phyloP scores from a whole-genome alignment of 371 early-diverging fungal species.

The Lichtheimia ramosa region DNA sequence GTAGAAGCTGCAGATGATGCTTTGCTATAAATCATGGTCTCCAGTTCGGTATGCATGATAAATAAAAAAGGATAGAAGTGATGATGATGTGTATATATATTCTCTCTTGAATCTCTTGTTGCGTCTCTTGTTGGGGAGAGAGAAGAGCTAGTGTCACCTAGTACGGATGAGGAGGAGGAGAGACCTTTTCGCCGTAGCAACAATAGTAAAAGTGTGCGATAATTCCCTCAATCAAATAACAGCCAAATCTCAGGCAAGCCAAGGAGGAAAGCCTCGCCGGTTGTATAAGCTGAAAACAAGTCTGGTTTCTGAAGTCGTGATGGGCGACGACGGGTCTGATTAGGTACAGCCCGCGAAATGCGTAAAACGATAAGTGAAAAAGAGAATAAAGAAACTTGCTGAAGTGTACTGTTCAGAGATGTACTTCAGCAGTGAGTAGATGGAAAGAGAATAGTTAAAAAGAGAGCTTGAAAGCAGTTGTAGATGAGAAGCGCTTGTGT shows the following conservation, averaged over 20 bases:
- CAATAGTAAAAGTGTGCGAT: background rate
- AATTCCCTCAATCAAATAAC: background rate
- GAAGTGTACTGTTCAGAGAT: conserved; percentile 1
- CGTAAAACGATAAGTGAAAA: conserved; percentile 3
- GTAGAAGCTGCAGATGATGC: too few relatives aligned
- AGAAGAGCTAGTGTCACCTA: conserved; percentile 21
- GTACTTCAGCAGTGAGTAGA: conserved; percentile 2
- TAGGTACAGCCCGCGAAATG: conserved; percentile 50
- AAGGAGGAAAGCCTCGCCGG: conserved; percentile 69
- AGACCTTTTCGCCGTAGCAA: background rate
- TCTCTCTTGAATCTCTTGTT: background rate
- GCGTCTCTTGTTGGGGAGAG: conserved; percentile 16
- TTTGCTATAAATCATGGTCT: conserved; percentile 14
- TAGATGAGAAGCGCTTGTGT: background rate
- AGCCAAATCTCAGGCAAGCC: conserved; percentile 49
- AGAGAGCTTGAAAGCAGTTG: background rate
- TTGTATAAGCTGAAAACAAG: conserved; percentile 62
- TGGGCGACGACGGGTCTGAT: conserved; percentile 57
- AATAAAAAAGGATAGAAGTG: background rate
- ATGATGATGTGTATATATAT: too few relatives aligned
- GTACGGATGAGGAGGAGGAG: background rate
- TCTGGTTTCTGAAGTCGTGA: conserved; percentile 71
- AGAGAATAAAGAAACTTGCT: background rate
- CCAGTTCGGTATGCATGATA: conserved; percentile 37
- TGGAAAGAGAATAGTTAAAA: background rate